phyloP scores from a whole-genome alignment of 164 flowering plant genomes.

The Cinnamomum chago region DNA sequence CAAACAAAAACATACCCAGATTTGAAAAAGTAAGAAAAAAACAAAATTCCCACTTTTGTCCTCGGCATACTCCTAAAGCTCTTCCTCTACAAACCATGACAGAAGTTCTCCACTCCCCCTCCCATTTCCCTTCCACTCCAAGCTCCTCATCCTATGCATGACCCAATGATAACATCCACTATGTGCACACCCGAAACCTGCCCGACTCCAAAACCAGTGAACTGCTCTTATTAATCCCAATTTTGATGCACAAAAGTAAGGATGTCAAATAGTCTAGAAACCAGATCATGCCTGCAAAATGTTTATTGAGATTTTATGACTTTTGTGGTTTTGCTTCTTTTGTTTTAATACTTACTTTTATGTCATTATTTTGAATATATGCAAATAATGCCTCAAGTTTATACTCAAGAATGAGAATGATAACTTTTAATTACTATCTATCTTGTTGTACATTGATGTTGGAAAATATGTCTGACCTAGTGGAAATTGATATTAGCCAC shows the following conservation, averaged over 20 bases:
- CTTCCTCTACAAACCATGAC: constrained; percentile 33
- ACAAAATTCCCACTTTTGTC: background rate
- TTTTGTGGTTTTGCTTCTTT: no score
- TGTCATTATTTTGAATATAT: no score
- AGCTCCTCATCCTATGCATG: constrained; percentile 23
- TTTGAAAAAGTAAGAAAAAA: background rate
- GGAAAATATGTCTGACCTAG: no score
- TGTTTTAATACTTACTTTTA: no score
- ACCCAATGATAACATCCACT: constrained; percentile 14
- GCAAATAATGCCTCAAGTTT: no score
- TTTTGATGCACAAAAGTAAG: background rate
- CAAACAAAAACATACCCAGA: background rate
- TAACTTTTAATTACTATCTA: no score
- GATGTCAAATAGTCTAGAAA: no score
- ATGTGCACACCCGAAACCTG: constrained; percentile 1
- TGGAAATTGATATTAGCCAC: no score
- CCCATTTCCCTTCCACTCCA: constrained; percentile 38
- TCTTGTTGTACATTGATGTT: background rate
- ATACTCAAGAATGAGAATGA: background rate
- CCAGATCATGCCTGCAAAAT: no score
- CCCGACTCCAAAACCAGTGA: background rate
- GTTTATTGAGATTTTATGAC: no score
- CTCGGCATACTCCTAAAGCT: constrained; percentile 4
- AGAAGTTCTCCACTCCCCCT: constrained; percentile 42
- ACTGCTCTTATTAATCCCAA: constrained; percentile 12